phyloP scores from a whole-genome alignment of 2,329 filamentous ascomycete genomes.

The Xylaria sp. region DNA sequence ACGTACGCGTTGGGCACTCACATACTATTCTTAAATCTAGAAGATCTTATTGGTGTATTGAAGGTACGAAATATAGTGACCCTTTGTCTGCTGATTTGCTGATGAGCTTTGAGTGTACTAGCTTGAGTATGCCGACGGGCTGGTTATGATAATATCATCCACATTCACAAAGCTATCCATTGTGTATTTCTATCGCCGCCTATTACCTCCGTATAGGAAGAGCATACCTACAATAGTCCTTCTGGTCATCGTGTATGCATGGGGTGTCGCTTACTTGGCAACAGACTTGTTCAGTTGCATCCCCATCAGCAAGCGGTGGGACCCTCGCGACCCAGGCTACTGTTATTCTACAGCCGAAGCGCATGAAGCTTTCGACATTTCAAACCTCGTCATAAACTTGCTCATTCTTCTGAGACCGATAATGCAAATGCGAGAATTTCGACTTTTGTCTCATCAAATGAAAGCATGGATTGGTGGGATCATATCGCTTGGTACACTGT shows the following conservation, averaged over 20 bases:
- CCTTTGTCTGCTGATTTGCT: not conserved
- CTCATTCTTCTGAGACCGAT: not conserved
- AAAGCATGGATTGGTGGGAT: not conserved
- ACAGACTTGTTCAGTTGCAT: not conserved
- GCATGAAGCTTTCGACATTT: constrained; percentile 2
- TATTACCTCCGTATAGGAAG: not conserved
- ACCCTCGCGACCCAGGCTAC: not conserved
- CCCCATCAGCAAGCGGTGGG: not conserved
- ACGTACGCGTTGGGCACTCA: not conserved
- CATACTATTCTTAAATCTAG: not conserved
- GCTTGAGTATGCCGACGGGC: not conserved
- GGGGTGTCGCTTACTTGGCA: not conserved
- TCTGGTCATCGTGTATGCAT: constrained; percentile 2
- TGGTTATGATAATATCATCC: not conserved
- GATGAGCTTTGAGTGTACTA: not conserved
- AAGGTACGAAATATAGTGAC: not conserved
- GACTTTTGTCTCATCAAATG: not conserved
- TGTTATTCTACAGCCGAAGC: not conserved
- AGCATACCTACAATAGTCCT: not conserved
- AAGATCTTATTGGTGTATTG: not conserved
- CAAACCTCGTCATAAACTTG: not conserved
- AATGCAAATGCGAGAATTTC: not conserved
- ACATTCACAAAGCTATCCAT: not conserved
- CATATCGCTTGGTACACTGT: not conserved
- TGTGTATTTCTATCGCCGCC: constrained; percentile 8